Evolutionary conservation across 345 rosid species (phyloP).

Genomic region (Eucalyptus tenuipes): DNA sequence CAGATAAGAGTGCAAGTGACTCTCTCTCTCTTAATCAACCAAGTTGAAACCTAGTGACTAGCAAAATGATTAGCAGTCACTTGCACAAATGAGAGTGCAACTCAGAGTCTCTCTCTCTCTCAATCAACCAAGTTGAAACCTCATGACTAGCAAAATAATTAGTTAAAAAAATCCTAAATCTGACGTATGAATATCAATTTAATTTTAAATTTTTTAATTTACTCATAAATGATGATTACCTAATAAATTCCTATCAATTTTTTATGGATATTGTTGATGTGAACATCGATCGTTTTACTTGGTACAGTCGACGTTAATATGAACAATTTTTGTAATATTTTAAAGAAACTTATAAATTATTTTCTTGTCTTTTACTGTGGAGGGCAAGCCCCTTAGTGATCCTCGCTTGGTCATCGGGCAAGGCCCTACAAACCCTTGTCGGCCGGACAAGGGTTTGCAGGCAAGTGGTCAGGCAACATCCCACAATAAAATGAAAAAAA

Average conservation of each 20-base stretch:
- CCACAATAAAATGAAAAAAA: neutral
- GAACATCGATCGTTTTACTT: too few species aligned
- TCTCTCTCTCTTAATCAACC: too few species aligned
- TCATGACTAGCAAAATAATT: neutral
- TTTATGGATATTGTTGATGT: neutral
- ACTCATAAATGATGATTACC: neutral
- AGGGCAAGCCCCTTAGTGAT: neutral
- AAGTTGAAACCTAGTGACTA: too few species aligned
- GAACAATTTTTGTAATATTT: neutral
- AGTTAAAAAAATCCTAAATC: too few species aligned
- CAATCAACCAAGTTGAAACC: neutral
- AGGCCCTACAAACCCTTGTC: neutral
- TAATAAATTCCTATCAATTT: accelerated
- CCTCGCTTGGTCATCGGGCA: neutral
- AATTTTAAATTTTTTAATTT: accelerated
- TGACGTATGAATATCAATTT: neutral
- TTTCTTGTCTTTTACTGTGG: neutral
- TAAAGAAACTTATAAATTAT: neutral
- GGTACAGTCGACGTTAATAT: accelerated
- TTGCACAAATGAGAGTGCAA: neutral
- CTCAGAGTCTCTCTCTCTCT: neutral
- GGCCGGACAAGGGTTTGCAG: neutral
- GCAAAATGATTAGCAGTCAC: neutral
- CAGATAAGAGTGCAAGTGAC: neutral
- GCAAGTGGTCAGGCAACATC: neutral